Conservation (phyloP, 768 basidiomycete genomes). For the Coprinopsis strossmayeri region DNA sequence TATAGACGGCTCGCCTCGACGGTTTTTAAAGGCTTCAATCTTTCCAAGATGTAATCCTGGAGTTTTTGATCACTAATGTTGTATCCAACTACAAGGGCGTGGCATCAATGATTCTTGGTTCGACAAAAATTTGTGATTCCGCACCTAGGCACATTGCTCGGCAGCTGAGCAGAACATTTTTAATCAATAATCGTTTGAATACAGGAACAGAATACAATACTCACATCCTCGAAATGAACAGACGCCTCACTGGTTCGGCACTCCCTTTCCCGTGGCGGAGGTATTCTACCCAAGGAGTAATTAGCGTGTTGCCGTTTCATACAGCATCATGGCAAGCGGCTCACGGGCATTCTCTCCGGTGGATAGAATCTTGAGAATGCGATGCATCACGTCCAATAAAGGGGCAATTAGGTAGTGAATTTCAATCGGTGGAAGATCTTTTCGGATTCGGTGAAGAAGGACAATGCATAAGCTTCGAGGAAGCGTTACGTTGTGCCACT, state of each 20-base stretch:
- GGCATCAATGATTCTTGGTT: neutral
- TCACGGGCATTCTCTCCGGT: slow-evolving; percentile 21
- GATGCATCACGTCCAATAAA: slow-evolving; percentile 14
- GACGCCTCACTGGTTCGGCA: slow-evolving; percentile 17
- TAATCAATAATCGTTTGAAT: neutral
- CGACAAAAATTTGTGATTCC: slow-evolving; percentile 13
- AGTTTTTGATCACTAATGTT: slow-evolving; percentile 10
- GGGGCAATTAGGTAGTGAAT: neutral
- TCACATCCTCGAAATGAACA: slow-evolving; percentile 40
- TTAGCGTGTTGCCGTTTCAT: too few species aligned
- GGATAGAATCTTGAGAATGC: slow-evolving; percentile 22
- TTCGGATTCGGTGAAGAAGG: slow-evolving; percentile 10
- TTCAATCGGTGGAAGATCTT: slow-evolving; percentile 1
- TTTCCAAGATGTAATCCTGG: neutral
- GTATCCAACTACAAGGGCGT: slow-evolving; percentile 15
- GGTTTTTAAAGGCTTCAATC: neutral
- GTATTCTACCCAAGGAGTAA: too few species aligned
- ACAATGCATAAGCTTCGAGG: slow-evolving; percentile 47
- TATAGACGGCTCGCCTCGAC: neutral
- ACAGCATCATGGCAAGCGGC: too few species aligned
- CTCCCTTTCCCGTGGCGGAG: slow-evolving; percentile 15
- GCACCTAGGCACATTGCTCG: slow-evolving; percentile 37
- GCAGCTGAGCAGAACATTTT: slow-evolving; percentile 26
- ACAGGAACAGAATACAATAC: slow-evolving; percentile 13
- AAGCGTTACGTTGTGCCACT: slow-evolving; percentile 41